A percentile compares a stretch with the other conserved stretches of the same genome.
phyloP scores from a whole-genome alignment of 2,329 filamentous ascomycete species.

The Fusarium sp. region DNA sequence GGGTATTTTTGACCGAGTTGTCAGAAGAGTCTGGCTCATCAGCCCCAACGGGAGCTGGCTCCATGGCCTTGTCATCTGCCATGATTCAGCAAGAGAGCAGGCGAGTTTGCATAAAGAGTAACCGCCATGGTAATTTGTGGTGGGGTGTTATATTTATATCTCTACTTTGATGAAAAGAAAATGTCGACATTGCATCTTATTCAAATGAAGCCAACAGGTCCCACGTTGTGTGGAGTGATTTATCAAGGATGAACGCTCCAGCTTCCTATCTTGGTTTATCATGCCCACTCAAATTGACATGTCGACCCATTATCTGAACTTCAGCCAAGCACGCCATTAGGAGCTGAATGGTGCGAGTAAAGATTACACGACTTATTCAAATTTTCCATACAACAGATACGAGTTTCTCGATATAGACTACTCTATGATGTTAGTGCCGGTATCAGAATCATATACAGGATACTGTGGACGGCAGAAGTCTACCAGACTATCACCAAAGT shows the following conservation, averaged over 20 bases:
- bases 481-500: not conserved
- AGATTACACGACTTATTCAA: not conserved
- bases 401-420: not conserved
- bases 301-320: not conserved
- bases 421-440: fast-evolving
- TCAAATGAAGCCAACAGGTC: not conserved
- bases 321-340: not conserved
- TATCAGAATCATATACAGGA: not conserved
- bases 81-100: not conserved
- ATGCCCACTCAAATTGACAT: not conserved
- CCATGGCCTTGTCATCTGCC: not conserved
- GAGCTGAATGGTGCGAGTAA: not conserved
- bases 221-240: not conserved
- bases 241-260: not conserved
- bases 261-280: not conserved
- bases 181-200: not conserved
- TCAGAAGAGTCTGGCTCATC: not conserved
- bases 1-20: not conserved
- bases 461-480: not conserved
- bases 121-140: fast-evolving
- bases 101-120: not conserved
- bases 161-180: not conserved
- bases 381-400: not conserved
- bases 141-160: not conserved
- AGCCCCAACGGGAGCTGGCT: not conserved